Percentiles rank a stretch among this genome's conserved stretches.
Evolutionary conservation across 2,329 filamentous ascomycete species (phyloP).

Genomic region (Ilyonectria robusta): DNA sequence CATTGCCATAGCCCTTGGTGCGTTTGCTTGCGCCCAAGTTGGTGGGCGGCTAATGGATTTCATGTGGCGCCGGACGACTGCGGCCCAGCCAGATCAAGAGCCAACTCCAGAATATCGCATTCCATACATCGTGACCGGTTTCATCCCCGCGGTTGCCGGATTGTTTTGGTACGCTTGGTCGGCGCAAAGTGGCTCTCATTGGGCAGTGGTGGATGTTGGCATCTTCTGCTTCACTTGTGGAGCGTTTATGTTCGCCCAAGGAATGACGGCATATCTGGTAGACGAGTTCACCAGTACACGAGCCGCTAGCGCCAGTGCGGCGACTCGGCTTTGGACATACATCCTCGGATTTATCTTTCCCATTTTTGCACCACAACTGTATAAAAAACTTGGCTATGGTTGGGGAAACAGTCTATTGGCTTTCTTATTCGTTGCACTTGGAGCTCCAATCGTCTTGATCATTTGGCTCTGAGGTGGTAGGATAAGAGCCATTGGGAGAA

Average conservation of each 20-base stretch:
- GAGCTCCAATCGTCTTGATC: neutral
- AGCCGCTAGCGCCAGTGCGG: constrained; percentile 60
- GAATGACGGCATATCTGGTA: constrained; percentile 68
- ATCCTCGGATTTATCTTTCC: constrained; percentile 70
- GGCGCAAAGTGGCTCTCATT: constrained; percentile 65
- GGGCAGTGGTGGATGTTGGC: constrained; percentile 72
- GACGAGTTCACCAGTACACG: constrained; percentile 59
- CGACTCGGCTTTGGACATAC: constrained; percentile 66
- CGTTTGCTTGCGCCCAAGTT: constrained; percentile 53
- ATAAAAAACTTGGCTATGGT: constrained; percentile 55
- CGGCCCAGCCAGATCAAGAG: constrained; percentile 5
- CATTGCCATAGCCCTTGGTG: constrained; percentile 63
- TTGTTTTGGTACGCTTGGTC: constrained; percentile 60
- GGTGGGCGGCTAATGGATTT: constrained; percentile 56
- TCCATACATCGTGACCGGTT: constrained; percentile 68
- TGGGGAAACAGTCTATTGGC: constrained; percentile 59
- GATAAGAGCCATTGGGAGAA: constrained; percentile 8
- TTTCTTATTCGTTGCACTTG: constrained; percentile 53
- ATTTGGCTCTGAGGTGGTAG: constrained; percentile 12
- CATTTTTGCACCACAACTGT: constrained; percentile 62
- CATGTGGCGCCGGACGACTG: constrained; percentile 50
- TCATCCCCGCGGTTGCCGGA: constrained; percentile 56
- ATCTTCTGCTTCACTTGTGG: constrained; percentile 67
- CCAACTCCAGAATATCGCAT: constrained; percentile 62
- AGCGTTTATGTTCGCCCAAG: constrained; percentile 66